These are phyloP conservation scores for Yamadazyma sp. DNA, from an alignment of 805 yeast genomes.

Conservation along the genomic window DNA sequence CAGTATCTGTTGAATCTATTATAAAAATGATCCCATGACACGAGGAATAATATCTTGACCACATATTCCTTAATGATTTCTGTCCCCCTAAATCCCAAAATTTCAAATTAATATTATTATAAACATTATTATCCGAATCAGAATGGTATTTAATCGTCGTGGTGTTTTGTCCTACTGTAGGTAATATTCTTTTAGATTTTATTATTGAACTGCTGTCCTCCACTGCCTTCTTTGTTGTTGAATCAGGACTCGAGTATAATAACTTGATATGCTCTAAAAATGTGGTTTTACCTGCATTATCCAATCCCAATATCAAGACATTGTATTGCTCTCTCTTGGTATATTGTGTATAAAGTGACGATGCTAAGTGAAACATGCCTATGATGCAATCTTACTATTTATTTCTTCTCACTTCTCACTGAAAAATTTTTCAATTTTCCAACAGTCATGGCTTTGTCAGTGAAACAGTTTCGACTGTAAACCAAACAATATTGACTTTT, in stretches of 20 bases:
- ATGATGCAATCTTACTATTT: neutral
- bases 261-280: conserved; percentile 40
- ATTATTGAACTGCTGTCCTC: conserved; percentile 19
- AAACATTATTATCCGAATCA: conserved; percentile 10
- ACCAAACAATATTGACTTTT: too few species aligned
- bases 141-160: conserved; percentile 34
- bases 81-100: conserved; percentile 99
- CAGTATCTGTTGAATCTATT: conserved; percentile 86
- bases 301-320: conserved; percentile 77
- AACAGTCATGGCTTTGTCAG: too few species aligned
- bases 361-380: conserved; percentile 44
- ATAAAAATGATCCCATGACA: conserved; percentile 92
- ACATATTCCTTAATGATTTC: conserved; percentile 73
- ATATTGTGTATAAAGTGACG: conserved; percentile 43
- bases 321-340: conserved; percentile 46
- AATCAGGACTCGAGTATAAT: conserved; percentile 29
- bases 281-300: conserved; percentile 91
- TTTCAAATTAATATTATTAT: conserved; percentile 54
- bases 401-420: neutral
- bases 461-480: too few species aligned
- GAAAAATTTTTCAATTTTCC: too few species aligned
- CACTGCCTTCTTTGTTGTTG: conserved; percentile 12
- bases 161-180: conserved; percentile 94
- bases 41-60: conserved; percentile 81
- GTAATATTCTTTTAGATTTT: conserved; percentile 62